Base-by-base conservation (phyloP, 2,329 filamentous ascomycete species). In the Hypomyces perniciosus region DNA sequence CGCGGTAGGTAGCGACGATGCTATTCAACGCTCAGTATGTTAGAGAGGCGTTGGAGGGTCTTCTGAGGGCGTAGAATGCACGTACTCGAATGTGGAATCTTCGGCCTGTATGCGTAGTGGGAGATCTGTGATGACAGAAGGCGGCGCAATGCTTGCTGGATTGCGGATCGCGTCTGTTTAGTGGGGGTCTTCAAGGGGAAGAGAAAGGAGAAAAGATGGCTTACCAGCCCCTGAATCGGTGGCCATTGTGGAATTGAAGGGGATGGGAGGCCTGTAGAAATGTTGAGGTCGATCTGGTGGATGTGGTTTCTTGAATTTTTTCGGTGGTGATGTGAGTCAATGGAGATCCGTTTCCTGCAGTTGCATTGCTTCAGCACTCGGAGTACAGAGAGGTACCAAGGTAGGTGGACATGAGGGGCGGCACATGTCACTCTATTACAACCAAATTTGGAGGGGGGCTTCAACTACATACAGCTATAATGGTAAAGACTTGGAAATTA, bases 1-100 rank as follows among this genome's bases (percentile, higher is more conserved):
- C 68, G 57, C 74, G 68, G 64, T 83, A 83, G 26, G 76, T 75
- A 28, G 70, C 67, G 53, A 83, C 79, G 59, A 83, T 81, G 64
- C 77, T 80, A 30, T n/a, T n/a, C 30, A n/a, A 12, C 1, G 8
- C 45, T 41, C 20, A 20, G 20, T 20, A 3, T 6, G 20, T 29
- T 9, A 42, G 30, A 51, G 37, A 39, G 6, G 2, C 8, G 10
- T 27, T 10, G 26, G 29, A 31, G 26, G 10, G n/a, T 20, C 30
- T n/a, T 6, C 33, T 35, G n/a, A 33, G 30, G 8, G 8, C 8
- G 12, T 5, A 12, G 28, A 28, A 33, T 40, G 41, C 26, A 35
- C 55, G 52, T 56, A 69, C 67, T 72, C 69, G 52, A 72, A 71
- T 47, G 63, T 60, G 12, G 58, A 53, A 44, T 54, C 39, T 40